These are phyloP conservation scores for Podospora sp. DNA, from an alignment of 495 filamentous ascomycete species.

Conservation along the genomic window DNA sequence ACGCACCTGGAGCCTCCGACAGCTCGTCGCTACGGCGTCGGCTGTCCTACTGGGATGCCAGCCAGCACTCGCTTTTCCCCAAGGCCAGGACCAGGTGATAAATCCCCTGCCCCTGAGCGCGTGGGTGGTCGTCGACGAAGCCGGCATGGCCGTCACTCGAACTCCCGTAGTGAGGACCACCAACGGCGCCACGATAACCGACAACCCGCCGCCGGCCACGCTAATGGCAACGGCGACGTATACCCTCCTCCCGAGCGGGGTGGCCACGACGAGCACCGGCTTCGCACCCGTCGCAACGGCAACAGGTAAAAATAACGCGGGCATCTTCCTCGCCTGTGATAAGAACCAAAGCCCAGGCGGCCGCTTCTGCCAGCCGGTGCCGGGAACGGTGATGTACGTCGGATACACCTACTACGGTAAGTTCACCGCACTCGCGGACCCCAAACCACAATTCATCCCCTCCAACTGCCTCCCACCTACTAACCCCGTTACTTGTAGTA, in stretches of 20 bases:
- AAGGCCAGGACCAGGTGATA: constrained; percentile 13
- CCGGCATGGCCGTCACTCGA: constrained; percentile 30
- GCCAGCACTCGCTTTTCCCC: constrained; percentile 23
- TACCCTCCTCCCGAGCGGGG: constrained; percentile 27
- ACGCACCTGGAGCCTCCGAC: background rate
- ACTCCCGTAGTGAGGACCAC: constrained; percentile 28
- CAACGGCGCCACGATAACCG: constrained; percentile 30
- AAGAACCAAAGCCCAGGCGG: constrained; percentile 22
- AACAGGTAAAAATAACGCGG: constrained; percentile 20
- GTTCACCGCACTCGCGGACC: background rate
- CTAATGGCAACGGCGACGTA: constrained; percentile 31
- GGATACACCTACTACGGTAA: constrained; percentile 37
- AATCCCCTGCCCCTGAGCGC: constrained; percentile 15
- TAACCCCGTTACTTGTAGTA: constrained; percentile 22
- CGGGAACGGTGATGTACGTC: constrained; percentile 25
- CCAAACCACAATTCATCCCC: background rate
- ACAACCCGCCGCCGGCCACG: constrained; percentile 25
- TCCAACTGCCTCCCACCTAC: background rate
- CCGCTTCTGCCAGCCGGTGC: constrained; percentile 36
- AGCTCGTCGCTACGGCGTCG: constrained; percentile 6
- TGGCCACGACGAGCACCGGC: constrained; percentile 31
- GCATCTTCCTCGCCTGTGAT: constrained; percentile 35
- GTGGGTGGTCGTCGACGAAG: constrained; percentile 35
- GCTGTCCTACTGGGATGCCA: constrained; percentile 5
- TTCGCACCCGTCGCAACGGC: constrained; percentile 34